Evolutionary conservation across 495 filamentous ascomycete genomes (phyloP).

Genomic region (Aspergillus bridgeri): DNA sequence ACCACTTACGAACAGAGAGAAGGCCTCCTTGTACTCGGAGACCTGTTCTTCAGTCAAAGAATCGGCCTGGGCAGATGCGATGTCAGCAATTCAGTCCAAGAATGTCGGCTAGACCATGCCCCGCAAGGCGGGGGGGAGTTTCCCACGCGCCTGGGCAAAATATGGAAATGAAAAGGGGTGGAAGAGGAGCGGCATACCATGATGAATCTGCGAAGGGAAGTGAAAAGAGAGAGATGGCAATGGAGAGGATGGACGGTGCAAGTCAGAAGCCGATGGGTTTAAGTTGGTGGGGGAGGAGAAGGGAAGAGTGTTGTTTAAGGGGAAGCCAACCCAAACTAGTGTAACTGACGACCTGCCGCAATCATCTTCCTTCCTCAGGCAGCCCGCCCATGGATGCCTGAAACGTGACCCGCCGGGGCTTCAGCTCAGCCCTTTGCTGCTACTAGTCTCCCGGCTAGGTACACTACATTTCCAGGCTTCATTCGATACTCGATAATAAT

Average conservation of each 20-base stretch:
- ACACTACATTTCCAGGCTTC: too few species aligned
- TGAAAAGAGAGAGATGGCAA: constrained; percentile 11
- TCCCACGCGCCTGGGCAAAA: constrained; percentile 8
- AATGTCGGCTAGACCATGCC: constrained; percentile 27
- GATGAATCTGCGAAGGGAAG: constrained; percentile 20
- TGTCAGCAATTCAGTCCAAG: constrained; percentile 23
- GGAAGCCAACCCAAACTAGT: constrained; percentile 13
- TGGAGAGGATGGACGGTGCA: constrained; percentile 13
- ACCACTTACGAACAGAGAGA: constrained; percentile 95
- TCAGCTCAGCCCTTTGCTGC: neutral
- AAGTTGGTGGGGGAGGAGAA: constrained; percentile 10
- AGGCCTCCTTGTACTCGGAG: constrained; percentile 99
- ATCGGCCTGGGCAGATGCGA: constrained; percentile 61
- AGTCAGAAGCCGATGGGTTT: constrained; percentile 11
- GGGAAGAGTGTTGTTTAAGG: constrained; percentile 17
- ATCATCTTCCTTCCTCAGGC: constrained; percentile 2
- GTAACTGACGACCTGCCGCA: constrained; percentile 13
- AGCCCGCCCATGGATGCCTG: constrained; percentile 15
- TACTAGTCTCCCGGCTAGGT: neutral
- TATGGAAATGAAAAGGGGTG: neutral
- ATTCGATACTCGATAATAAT: too few species aligned
- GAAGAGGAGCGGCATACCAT: constrained; percentile 28
- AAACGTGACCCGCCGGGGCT: constrained; percentile 21
- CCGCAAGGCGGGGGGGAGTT: constrained; percentile 37
- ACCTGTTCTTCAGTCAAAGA: constrained; percentile 98